Evolutionary conservation across 352 stramenopile genomes (phyloP), one percentile per base, ranked within the genome.

Genomic region (Phytopythium chamaehyphon): DNA sequence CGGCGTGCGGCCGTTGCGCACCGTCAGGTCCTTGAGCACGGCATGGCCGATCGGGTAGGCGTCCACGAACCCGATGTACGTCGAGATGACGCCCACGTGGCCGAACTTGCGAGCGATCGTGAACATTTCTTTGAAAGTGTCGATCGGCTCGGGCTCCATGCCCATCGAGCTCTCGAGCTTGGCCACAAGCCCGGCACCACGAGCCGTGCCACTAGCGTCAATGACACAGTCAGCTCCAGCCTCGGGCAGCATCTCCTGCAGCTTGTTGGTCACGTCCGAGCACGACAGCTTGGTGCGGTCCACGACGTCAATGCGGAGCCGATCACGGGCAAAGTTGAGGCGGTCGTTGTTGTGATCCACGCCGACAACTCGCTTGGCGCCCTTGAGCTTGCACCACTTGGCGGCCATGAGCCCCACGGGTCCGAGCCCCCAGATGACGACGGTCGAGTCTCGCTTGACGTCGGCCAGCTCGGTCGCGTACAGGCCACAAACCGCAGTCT

Each of bases 391-490:
- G 60, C 70, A 71, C 78, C 76, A 87, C 51, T 86, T 51, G 12
- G 68, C 73, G 6, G 65, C 55, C 62, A 80, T 71, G 6, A 89
- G 48, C 1, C 78, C 78, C 9, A 89, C 68, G 11, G 78, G 73
- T 0, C 78, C 79, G 22, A 90, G 61, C 0, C 79, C 79, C 79
- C 79, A 90, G 62, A 90, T 78, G 9, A 87, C 75, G 28, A 88
- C 79, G 8, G 45, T 54, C 38, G 85, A 69, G 22, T 57, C 62
- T 19, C 64, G 40, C 44, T 73, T 64, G 35, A 90, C 70, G 6
- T 73, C 54, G 18, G 71, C 82, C 46, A 76, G 65, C 21, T 88
- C 69, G 0, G 80, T 69, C 28, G 79, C 82, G 49, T 90, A 77
- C 37, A 91, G 62, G 8, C 65, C 77, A 37, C 75, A 76, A 1